These are phyloP conservation scores for Penicillium sp. DNA, from an alignment of 2,329 filamentous ascomycete genomes.

Conservation along the genomic window DNA sequence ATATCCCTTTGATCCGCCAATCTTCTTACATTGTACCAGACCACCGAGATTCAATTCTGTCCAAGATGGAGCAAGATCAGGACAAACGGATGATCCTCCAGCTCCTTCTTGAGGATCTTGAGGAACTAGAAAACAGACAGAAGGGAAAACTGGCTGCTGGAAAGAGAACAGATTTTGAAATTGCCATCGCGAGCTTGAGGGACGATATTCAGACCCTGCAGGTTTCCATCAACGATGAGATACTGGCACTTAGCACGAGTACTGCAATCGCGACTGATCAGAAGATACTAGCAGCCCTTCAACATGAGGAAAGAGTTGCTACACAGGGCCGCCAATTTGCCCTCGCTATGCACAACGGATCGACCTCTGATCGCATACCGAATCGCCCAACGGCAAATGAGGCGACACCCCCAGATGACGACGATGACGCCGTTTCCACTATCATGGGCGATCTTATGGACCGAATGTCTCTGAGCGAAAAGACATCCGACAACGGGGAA, in stretches of 20 bases:
- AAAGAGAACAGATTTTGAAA: conserved; percentile 7
- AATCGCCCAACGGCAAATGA: too few relatives aligned
- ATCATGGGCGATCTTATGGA: conserved; percentile 4
- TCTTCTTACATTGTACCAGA: background rate
- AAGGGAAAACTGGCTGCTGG: conserved; percentile 8
- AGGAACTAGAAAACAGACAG: background rate
- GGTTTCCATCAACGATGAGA: background rate
- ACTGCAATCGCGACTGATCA: conserved; percentile 9
- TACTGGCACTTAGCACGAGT: conserved; percentile 8
- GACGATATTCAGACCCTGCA: conserved; percentile 1
- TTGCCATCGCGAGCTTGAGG: conserved; percentile 3
- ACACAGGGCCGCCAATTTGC: conserved; percentile 5
- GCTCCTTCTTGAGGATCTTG: conserved; percentile 4
- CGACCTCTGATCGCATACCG: too few relatives aligned
- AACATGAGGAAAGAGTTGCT: conserved; percentile 4
- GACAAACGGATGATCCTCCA: background rate
- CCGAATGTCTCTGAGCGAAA: background rate
- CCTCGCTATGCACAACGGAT: background rate
- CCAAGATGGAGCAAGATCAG: background rate
- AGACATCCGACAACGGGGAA: background rate
- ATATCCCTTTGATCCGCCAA: background rate
- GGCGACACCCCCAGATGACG: too few relatives aligned
- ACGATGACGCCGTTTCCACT: background rate
- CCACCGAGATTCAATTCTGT: too few relatives aligned
- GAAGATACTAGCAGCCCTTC: background rate